Evolutionary conservation across 345 rosid genomes (phyloP).

Genomic region (Carallia pectinifolia): DNA sequence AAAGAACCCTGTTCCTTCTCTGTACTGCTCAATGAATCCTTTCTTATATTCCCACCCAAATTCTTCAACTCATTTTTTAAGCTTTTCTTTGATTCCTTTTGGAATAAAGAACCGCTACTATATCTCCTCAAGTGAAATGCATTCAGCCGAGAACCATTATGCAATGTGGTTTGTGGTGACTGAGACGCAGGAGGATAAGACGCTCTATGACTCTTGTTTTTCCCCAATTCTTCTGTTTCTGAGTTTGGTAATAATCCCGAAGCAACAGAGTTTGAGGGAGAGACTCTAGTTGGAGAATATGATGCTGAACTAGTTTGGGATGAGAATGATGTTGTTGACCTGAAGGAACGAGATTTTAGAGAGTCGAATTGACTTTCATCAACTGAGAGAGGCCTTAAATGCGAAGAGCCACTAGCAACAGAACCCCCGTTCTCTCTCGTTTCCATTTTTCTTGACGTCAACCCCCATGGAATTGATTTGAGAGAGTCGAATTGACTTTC

Average conservation of each 20-base stretch:
- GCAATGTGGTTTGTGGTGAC: conserved; percentile 4
- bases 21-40: conserved; percentile 19
- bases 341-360: conserved; percentile 40
- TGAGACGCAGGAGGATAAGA: conserved; percentile 32
- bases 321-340: conserved; percentile 43
- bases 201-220: conserved; percentile 33
- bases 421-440: conserved; percentile 24
- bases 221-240: conserved; percentile 37
- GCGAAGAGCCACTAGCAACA: conserved; percentile 23
- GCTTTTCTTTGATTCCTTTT: conserved; percentile 17
- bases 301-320: conserved; percentile 46
- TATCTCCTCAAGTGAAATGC: conserved; percentile 38
- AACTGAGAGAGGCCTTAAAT: conserved; percentile 56
- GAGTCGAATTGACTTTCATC: conserved; percentile 55
- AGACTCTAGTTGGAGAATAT: conserved; percentile 33
- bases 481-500: conserved; percentile 46
- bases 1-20: conserved; percentile 33
- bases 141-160: conserved; percentile 25
- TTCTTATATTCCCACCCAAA: conserved; percentile 16
- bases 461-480: conserved; percentile 18
- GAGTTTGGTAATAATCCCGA: conserved; percentile 40
- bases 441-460: no score
- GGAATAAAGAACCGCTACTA: conserved; percentile 37
- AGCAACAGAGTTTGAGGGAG: conserved; percentile 43
- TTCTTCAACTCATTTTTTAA: conserved; percentile 26